Evolutionary conservation across 2,329 filamentous ascomycete species (phyloP).

Genomic region (Fusarium sp.): DNA sequence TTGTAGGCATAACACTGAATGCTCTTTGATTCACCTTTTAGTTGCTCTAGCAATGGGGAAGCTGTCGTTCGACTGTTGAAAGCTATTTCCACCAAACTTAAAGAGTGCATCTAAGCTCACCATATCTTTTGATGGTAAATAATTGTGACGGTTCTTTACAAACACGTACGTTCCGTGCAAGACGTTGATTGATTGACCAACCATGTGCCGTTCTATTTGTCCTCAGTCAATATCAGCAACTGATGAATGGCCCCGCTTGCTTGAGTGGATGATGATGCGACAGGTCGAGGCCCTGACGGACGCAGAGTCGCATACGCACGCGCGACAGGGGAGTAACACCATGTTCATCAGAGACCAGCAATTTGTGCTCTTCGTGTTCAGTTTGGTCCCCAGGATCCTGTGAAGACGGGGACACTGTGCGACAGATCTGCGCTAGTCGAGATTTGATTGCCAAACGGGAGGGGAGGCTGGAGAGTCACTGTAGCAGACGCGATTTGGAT

Average conservation of each 20-base stretch:
- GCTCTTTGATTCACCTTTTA: background rate
- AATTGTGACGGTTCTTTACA: background rate
- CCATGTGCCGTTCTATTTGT: slow-evolving; percentile 26
- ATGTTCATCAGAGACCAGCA: slow-evolving; percentile 37
- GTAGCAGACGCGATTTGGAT: no score
- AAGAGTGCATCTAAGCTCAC: background rate
- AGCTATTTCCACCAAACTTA: background rate
- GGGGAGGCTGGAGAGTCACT: slow-evolving; percentile 34
- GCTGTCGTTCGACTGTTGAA: background rate
- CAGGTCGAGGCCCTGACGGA: slow-evolving; percentile 45
- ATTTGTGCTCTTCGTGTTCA: slow-evolving; percentile 47
- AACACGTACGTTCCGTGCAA: background rate
- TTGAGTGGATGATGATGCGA: slow-evolving; percentile 48
- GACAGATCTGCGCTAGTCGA: slow-evolving; percentile 50
- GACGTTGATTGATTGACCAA: slow-evolving; percentile 14
- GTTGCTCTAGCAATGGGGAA: background rate
- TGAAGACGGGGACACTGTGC: slow-evolving; percentile 43
- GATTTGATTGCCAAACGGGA: slow-evolving; percentile 46
- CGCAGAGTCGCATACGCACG: slow-evolving; percentile 25
- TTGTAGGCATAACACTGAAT: background rate
- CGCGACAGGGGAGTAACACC: slow-evolving; percentile 46
- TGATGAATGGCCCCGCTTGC: slow-evolving; percentile 35
- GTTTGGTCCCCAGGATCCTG: slow-evolving; percentile 39
- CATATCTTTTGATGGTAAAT: background rate
- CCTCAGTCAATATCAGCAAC: slow-evolving; percentile 31